These are phyloP conservation scores for Trichoderma gracile DNA, from an alignment of 2,329 filamentous ascomycete species.

Conservation along the genomic window DNA sequence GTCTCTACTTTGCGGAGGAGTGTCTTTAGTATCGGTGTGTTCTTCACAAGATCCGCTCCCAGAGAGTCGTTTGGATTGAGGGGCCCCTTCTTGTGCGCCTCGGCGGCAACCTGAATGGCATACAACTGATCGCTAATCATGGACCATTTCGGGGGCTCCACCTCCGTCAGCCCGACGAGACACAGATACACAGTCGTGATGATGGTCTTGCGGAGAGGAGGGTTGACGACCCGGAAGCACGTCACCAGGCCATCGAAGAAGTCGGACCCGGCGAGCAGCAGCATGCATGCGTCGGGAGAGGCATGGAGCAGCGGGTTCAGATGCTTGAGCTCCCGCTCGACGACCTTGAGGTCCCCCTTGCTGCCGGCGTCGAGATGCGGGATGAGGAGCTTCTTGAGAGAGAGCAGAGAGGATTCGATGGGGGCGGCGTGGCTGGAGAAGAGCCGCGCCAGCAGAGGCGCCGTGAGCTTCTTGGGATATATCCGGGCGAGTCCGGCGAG, in stretches of 20 bases:
- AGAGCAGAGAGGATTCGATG: conserved; percentile 58
- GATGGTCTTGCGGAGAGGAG: conserved; percentile 64
- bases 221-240: conserved; percentile 65
- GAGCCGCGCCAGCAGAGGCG: conserved; percentile 51
- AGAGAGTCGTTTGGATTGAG: conserved; percentile 66
- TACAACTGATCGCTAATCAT: conserved; percentile 82
- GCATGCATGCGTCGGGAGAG: conserved; percentile 56
- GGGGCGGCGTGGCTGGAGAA: conserved; percentile 53
- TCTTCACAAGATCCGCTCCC: conserved; percentile 78
- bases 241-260: conserved; percentile 75
- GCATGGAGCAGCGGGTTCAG: conserved; percentile 65
- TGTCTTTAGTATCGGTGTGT: conserved; percentile 71
- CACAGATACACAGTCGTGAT: conserved; percentile 75
- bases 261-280: conserved; percentile 83
- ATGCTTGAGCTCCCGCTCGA: conserved; percentile 56
- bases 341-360: conserved; percentile 54
- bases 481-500: conserved; percentile 66
- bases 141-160: conserved; percentile 67
- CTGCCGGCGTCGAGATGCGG: conserved; percentile 62
- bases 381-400: conserved; percentile 63
- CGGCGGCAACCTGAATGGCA: conserved; percentile 70
- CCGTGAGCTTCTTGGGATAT: conserved; percentile 64
- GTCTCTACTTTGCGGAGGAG: conserved; percentile 56
- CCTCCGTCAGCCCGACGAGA: conserved; percentile 68
- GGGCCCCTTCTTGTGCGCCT: conserved; percentile 59